Evolutionary conservation across 345 rosid species (phyloP).

Genomic region (Melastoma malabathricum): DNA sequence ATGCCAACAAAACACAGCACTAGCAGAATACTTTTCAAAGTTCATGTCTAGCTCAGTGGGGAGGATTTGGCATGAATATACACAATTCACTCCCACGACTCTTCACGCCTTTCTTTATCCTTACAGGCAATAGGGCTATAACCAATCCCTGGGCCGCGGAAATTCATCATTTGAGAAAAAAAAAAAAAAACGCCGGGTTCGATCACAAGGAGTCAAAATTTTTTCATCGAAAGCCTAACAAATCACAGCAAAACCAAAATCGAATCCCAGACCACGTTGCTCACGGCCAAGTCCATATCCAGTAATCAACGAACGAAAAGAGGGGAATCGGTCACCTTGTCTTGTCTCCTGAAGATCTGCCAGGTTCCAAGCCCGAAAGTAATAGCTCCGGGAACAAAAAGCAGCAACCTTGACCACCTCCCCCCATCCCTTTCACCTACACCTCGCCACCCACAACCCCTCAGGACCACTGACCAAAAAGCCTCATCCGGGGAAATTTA

Average conservation of each 20-base stretch:
- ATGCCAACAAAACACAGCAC: no score
- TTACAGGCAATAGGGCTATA: no score
- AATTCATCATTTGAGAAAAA: no score
- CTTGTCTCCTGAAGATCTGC: conserved; percentile 89
- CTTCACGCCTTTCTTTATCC: no score
- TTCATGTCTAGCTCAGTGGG: no score
- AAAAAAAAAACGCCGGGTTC: no score
- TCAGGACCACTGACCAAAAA: not conserved
- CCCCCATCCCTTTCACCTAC: conserved; percentile 26
- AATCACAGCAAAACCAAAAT: not conserved
- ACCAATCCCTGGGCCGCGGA: no score
- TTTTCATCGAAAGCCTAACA: no score
- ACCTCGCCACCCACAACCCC: not conserved
- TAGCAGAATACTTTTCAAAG: no score
- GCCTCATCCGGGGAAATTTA: not conserved
- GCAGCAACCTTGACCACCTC: conserved; percentile 49
- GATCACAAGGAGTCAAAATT: no score
- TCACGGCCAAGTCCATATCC: not conserved
- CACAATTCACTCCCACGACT: no score
- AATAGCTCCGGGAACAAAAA: conserved; percentile 83
- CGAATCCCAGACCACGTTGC: not conserved
- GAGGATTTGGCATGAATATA: no score
- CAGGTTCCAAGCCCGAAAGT: conserved; percentile 96
- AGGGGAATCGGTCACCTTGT: conserved; percentile 37
- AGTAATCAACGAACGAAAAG: not conserved